Evolutionary conservation across 331 rosid genomes (phyloP).

Genomic region (Spiraea crenata): DNA sequence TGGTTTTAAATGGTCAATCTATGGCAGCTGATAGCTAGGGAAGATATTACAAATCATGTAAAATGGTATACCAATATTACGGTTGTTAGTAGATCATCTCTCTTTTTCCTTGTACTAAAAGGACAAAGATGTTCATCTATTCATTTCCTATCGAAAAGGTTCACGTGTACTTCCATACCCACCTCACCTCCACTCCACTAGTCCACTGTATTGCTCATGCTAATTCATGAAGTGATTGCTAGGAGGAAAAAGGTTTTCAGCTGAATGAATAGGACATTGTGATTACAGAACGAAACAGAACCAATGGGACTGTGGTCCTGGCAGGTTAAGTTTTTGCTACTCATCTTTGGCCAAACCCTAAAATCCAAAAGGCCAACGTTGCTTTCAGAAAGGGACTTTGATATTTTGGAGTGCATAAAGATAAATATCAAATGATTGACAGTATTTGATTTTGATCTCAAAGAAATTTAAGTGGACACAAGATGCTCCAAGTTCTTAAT

Average conservation of each 20-base stretch:
- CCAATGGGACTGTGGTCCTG: conserved; percentile 35
- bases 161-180: no score
- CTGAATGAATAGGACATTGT: conserved; percentile 1
- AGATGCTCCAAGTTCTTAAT: background rate
- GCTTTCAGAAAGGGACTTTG: conserved; percentile 36
- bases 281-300: conserved; percentile 22
- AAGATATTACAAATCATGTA: no score
- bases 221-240: background rate
- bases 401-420: conserved; percentile 33
- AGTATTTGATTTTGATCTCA: background rate
- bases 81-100: no score
- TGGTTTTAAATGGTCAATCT: no score
- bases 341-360: conserved; percentile 4
- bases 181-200: no score
- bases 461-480: background rate
- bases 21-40: no score
- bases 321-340: background rate
- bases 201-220: no score
- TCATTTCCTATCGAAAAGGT: no score
- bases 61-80: no score
- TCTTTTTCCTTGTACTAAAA: no score
- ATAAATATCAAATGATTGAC: background rate
- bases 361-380: background rate
- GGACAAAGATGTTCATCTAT: no score
- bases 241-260: background rate